Evolutionary conservation across 2,329 filamentous ascomycete species (phyloP).

Genomic region (Microcyclospora pomicola): DNA sequence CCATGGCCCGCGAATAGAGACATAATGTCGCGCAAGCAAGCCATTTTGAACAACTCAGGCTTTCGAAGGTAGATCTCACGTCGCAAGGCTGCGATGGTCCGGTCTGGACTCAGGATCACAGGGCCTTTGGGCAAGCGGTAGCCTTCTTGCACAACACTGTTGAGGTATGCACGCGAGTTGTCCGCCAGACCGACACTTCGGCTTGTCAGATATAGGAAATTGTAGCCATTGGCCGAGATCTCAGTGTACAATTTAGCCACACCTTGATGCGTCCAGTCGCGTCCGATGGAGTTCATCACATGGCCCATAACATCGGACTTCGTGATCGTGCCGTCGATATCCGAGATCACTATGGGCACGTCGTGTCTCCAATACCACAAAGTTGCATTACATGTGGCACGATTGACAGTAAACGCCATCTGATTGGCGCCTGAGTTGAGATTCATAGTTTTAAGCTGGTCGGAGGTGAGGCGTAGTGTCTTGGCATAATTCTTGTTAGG

Average conservation of each 20-base stretch:
- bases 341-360: constrained; percentile 89
- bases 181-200: constrained; percentile 89
- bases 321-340: constrained; percentile 97
- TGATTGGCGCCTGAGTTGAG: constrained; percentile 76
- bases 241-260: constrained; percentile 96
- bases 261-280: constrained; percentile 94
- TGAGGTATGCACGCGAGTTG: constrained; percentile 74
- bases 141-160: constrained; percentile 76
- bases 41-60: constrained; percentile 99
- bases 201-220: constrained; percentile 95
- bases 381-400: constrained; percentile 76
- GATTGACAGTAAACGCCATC: constrained; percentile 94
- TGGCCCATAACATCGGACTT: constrained; percentile 59
- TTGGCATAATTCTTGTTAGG: constrained; percentile 87
- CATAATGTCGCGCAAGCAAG: constrained; percentile 85
- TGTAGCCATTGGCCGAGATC: constrained; percentile 90
- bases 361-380: constrained; percentile 93
- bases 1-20: constrained; percentile 51
- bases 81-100: constrained; percentile 83
- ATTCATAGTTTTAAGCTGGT: constrained; percentile 76
- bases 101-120: constrained; percentile 86
- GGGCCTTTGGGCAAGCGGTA: constrained; percentile 79
- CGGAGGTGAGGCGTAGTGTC: constrained; percentile 84
- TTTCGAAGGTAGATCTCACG: constrained; percentile 91
- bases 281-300: constrained; percentile 88